Conservation (phyloP, 2,329 filamentous ascomycete genomes). For the Fusarium sp. region DNA sequence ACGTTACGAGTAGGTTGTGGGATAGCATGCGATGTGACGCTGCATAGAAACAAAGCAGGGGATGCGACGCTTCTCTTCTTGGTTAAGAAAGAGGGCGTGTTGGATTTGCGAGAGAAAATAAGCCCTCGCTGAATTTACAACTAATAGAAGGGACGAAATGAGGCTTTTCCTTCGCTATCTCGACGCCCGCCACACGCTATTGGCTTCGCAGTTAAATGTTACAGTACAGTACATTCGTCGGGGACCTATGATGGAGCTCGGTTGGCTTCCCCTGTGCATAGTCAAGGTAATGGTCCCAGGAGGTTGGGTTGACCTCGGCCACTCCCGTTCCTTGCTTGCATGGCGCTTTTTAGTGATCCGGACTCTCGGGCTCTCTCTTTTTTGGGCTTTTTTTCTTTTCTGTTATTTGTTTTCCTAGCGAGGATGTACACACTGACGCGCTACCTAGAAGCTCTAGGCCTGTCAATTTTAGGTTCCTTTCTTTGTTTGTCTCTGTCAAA, state of each 20-base stretch:
- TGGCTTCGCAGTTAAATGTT: not conserved
- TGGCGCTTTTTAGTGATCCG: conserved; percentile 20
- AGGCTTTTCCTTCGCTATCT: not conserved
- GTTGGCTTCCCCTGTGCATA: not conserved
- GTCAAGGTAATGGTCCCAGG: not conserved
- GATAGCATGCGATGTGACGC: not conserved
- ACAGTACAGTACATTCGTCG: not conserved
- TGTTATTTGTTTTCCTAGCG: not conserved
- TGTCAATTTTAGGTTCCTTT: not conserved
- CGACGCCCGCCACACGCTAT: not conserved
- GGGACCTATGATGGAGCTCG: not conserved
- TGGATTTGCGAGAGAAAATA: not conserved
- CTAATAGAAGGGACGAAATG: not conserved
- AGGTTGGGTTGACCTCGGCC: conserved; percentile 17
- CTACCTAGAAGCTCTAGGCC: not conserved
- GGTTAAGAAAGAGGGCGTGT: not conserved
- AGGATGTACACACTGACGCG: not conserved
- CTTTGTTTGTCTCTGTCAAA: not conserved
- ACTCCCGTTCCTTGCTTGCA: conserved; percentile 41
- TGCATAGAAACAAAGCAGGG: not conserved
- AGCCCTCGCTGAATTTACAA: not conserved
- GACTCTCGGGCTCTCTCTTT: conserved; percentile 3
- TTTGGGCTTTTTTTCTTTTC: not conserved
- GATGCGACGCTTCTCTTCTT: not conserved
- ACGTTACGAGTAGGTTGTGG: not conserved